These are phyloP conservation scores for Diversispora epigaea DNA, from an alignment of 192 early-diverging fungal genomes.

Conservation along the genomic window DNA sequence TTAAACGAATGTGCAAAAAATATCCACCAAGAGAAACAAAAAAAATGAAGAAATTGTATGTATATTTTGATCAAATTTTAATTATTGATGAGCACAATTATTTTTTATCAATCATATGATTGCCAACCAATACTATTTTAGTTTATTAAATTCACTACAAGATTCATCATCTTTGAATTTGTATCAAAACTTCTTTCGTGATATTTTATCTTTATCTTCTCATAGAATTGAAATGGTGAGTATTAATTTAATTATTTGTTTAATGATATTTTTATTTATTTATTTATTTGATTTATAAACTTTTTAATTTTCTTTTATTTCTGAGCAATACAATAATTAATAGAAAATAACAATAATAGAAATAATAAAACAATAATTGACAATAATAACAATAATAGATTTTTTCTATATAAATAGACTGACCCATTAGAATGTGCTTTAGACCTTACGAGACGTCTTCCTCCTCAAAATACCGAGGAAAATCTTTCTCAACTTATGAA, in stretches of 20 bases:
- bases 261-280: neutral
- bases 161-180: neutral
- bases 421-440: constrained; percentile 83
- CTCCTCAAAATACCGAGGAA: constrained; percentile 86
- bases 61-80: neutral
- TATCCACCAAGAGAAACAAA: no score
- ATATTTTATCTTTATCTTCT: constrained; percentile 1
- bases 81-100: constrained; percentile 1
- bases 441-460: constrained; percentile 96
- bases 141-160: neutral
- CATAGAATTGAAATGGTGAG: constrained; percentile 17
- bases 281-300: neutral
- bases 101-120: constrained; percentile 26
- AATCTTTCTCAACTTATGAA: constrained; percentile 83
- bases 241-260: neutral
- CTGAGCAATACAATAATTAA: no score
- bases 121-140: constrained; percentile 26
- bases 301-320: no score
- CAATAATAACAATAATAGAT: no score
- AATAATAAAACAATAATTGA: no score
- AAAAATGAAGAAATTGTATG: no score
- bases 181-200: constrained; percentile 14
- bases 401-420: neutral
- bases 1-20: no score
- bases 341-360: no score